Conservation (phyloP, 805 yeast genomes). For the Ogataea neopini region DNA sequence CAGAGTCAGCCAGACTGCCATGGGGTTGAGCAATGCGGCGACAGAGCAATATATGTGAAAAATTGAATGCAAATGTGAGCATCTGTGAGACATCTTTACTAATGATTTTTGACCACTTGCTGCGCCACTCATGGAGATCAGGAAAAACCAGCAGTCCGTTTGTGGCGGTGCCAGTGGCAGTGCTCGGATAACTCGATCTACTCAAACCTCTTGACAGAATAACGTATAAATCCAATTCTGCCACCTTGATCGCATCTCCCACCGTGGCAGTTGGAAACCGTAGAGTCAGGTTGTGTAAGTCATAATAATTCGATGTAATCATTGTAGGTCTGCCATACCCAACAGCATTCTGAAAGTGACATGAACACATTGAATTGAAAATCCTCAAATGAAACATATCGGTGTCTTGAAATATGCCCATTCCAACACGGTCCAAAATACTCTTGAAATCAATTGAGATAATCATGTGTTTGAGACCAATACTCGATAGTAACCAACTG, state of each 20-base stretch:
- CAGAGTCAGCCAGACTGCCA: slow-evolving; percentile 7
- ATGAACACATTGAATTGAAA: slow-evolving; percentile 51
- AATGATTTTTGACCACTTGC: slow-evolving; percentile 46
- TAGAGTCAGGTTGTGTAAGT: slow-evolving; percentile 44
- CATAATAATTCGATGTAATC: slow-evolving; percentile 41
- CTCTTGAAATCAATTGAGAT: slow-evolving; percentile 46
- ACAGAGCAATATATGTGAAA: slow-evolving; percentile 44
- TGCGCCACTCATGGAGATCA: slow-evolving; percentile 47
- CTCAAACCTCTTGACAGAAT: slow-evolving; percentile 22
- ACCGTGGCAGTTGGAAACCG: slow-evolving; percentile 50
- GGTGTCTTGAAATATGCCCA: slow-evolving; percentile 27
- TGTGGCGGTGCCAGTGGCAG: slow-evolving; percentile 1
- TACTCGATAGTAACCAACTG: slow-evolving; percentile 52
- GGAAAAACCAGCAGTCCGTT: slow-evolving; percentile 29
- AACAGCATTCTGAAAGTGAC: slow-evolving; percentile 52
- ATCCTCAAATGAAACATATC: slow-evolving; percentile 58
- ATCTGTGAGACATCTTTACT: slow-evolving; percentile 50
- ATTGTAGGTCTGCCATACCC: slow-evolving; percentile 50
- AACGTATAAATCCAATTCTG: slow-evolving; percentile 46
- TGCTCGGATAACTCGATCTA: slow-evolving; percentile 2
- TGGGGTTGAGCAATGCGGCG: slow-evolving; percentile 35
- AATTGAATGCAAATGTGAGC: slow-evolving; percentile 48
- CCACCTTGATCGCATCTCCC: slow-evolving; percentile 56
- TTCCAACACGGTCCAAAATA: slow-evolving; percentile 40
- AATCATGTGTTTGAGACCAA: slow-evolving; percentile 51